These are phyloP conservation scores for Cryphonectria radicalis DNA, from an alignment of 2,329 filamentous ascomycete genomes.

Conservation along the genomic window DNA sequence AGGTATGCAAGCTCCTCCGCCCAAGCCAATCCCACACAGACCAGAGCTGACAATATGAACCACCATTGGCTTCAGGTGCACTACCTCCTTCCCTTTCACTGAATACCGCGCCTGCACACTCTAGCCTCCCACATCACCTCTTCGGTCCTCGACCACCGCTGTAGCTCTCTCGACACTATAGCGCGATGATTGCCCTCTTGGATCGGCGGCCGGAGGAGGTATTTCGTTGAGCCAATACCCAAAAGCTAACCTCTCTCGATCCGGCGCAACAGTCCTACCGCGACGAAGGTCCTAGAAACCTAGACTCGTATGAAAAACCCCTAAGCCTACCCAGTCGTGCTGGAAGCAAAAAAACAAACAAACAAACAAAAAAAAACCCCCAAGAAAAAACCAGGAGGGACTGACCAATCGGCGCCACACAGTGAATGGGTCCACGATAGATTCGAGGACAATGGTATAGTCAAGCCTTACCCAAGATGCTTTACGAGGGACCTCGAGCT, in stretches of 20 bases:
- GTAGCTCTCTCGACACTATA: constrained; percentile 36
- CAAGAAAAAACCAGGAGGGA: constrained; percentile 6
- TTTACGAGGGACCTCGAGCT: constrained; percentile 2
- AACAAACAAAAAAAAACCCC: background rate
- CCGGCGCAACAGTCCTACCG: constrained; percentile 60
- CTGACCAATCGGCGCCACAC: constrained; percentile 34
- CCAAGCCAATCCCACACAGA: background rate
- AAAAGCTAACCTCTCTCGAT: constrained; percentile 49
- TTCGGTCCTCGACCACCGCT: constrained; percentile 39
- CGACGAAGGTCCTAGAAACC: constrained; percentile 65
- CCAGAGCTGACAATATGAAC: constrained; percentile 11
- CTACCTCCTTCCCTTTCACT: constrained; percentile 40
- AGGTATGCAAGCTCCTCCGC: constrained; percentile 58
- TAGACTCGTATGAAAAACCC: constrained; percentile 64
- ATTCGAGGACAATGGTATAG: constrained; percentile 73
- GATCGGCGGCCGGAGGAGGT: constrained; percentile 39
- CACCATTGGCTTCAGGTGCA: constrained; percentile 31
- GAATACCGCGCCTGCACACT: constrained; percentile 21
- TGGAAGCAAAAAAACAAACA: background rate
- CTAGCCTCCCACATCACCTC: constrained; percentile 30
- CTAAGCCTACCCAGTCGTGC: constrained; percentile 5
- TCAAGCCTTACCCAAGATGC: background rate
- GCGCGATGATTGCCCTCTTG: constrained; percentile 36
- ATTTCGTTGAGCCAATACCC: constrained; percentile 39
- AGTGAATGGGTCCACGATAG: constrained; percentile 96